Conservation (phyloP, 305 asterid genomes). For the Solanum aculeatissimum region DNA sequence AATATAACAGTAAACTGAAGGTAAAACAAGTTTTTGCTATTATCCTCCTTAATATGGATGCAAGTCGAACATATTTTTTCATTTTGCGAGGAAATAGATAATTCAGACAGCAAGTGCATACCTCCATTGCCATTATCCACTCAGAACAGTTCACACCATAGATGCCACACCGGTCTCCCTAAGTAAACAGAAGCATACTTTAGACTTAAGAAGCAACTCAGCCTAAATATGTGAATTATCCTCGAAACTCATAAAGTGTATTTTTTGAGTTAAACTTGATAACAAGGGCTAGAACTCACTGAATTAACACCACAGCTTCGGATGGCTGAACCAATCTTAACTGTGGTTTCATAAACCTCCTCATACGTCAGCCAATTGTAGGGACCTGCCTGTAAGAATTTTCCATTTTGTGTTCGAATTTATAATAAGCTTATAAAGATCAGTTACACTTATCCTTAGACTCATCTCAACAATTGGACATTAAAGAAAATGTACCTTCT, state of each 20-base stretch:
- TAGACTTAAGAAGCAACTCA: not conserved
- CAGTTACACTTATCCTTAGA: not conserved
- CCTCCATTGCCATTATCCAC: slow-evolving; percentile 96
- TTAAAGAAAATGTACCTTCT: slow-evolving; percentile 36
- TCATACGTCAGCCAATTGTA: slow-evolving; percentile 63
- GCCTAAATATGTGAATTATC: not conserved
- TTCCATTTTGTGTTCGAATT: not conserved
- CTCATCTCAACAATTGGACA: not conserved
- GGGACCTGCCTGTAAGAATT: slow-evolving; percentile 44
- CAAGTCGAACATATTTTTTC: not conserved
- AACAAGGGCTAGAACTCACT: slow-evolving; percentile 15
- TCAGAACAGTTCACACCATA: slow-evolving; percentile 83
- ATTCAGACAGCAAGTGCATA: not conserved
- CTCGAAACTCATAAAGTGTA: not conserved
- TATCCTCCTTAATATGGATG: not conserved
- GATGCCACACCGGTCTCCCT: slow-evolving; percentile 89
- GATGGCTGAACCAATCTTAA: slow-evolving; percentile 67
- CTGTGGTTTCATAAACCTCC: slow-evolving; percentile 38
- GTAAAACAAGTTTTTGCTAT: not conserved
- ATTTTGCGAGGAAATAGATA: not conserved
- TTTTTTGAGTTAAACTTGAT: not conserved
- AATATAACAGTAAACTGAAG: not conserved
- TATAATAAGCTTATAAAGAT: not conserved
- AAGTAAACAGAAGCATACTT: not conserved
- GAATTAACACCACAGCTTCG: slow-evolving; percentile 67